These are phyloP conservation scores for Wickerhamiella infanticola DNA, from an alignment of 1,139 yeast species.

Conservation along the genomic window DNA sequence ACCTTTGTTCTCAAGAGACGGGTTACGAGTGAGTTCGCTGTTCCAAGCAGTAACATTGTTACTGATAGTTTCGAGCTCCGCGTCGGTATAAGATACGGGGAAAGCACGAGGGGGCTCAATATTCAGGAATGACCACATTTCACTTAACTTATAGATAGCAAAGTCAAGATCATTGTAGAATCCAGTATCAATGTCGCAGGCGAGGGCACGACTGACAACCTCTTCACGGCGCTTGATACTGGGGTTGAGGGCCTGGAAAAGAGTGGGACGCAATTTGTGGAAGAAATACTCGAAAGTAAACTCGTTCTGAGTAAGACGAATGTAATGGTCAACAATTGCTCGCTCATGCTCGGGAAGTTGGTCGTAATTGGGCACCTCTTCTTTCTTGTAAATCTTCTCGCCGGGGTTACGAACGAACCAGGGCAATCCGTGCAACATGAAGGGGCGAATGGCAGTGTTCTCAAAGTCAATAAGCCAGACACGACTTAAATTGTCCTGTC, in stretches of 20 bases:
- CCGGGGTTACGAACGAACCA: conserved; percentile 76
- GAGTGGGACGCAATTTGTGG: conserved; percentile 37
- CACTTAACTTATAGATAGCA: conserved; percentile 58
- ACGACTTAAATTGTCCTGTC: conserved; percentile 25
- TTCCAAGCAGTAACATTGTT: conserved; percentile 51
- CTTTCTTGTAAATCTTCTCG: conserved; percentile 61
- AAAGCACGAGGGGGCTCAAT: conserved; percentile 26
- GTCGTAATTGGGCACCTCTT: conserved; percentile 59
- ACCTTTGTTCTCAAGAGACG: conserved; percentile 83
- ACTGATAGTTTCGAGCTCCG: conserved; percentile 41
- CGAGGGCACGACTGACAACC: conserved; percentile 35
- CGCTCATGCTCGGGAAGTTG: conserved; percentile 55
- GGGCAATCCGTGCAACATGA: conserved; percentile 62
- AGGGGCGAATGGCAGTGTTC: conserved; percentile 64
- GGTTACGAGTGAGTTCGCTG: conserved; percentile 47
- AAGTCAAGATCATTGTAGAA: conserved; percentile 62
- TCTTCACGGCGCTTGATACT: conserved; percentile 26
- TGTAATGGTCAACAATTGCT: conserved; percentile 71
- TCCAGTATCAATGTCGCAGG: conserved; percentile 43
- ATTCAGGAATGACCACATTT: conserved; percentile 33
- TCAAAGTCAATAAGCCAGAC: conserved; percentile 60
- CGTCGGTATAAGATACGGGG: conserved; percentile 47
- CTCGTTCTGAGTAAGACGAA: conserved; percentile 81
- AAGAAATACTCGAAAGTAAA: conserved; percentile 70
- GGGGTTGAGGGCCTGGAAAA: conserved; percentile 46